These are phyloP conservation scores for Coemansia sp. DNA, from an alignment of 192 early-diverging fungal genomes.

Conservation along the genomic window DNA sequence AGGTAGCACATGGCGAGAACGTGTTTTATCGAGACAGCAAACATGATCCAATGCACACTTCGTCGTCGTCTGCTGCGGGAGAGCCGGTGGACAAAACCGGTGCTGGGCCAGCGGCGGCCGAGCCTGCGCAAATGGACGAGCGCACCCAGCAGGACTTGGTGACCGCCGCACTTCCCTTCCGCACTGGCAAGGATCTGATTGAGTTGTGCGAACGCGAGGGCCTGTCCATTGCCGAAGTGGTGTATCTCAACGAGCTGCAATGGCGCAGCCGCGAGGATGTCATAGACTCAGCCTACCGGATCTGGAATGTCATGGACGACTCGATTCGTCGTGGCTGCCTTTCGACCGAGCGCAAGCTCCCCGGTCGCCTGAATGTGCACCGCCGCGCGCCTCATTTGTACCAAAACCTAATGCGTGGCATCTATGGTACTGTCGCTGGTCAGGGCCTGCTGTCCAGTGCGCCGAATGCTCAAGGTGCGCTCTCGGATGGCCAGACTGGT, in stretches of 20 bases:
- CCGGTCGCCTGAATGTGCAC: slow-evolving; percentile 76
- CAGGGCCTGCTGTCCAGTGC: slow-evolving; percentile 25
- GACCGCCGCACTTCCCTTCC: slow-evolving; percentile 81
- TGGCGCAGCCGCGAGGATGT: slow-evolving; percentile 87
- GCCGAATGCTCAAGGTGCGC: slow-evolving; percentile 6
- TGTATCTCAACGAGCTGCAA: slow-evolving; percentile 89
- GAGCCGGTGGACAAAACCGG: not conserved
- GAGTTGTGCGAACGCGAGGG: slow-evolving; percentile 78
- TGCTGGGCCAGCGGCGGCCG: not conserved
- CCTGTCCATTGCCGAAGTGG: slow-evolving; percentile 93
- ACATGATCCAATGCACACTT: slow-evolving; percentile 12
- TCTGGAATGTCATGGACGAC: slow-evolving; percentile 95
- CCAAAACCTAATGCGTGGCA: slow-evolving; percentile 79
- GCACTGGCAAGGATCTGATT: slow-evolving; percentile 73
- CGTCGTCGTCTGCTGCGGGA: slow-evolving; percentile 15
- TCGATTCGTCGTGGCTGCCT: slow-evolving; percentile 74
- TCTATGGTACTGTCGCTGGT: slow-evolving; percentile 53
- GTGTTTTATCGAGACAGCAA: slow-evolving; percentile 58
- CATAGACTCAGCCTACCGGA: slow-evolving; percentile 64
- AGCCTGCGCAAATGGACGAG: slow-evolving; percentile 54
- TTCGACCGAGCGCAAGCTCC: slow-evolving; percentile 63
- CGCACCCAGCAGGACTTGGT: slow-evolving; percentile 70
- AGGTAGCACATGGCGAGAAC: slow-evolving; percentile 73
- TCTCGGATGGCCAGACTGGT: slow-evolving; percentile 14
- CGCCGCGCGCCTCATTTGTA: slow-evolving; percentile 87